phyloP scores from a whole-genome alignment of 2,329 filamentous ascomycete species.

The Hortaea sp. region DNA sequence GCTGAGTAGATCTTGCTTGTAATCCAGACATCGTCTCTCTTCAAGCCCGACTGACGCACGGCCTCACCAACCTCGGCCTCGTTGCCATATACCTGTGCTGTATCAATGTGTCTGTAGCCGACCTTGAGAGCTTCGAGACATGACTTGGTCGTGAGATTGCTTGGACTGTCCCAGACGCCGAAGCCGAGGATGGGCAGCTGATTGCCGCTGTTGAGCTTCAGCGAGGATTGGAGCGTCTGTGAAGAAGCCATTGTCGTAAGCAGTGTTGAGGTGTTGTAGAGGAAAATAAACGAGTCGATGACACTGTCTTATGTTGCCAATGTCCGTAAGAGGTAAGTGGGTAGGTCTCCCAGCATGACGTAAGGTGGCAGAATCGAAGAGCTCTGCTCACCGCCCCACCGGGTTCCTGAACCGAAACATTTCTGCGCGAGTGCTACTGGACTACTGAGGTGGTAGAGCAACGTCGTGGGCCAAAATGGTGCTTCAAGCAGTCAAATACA shows the following conservation, averaged over 20 bases:
- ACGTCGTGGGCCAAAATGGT: conserved; percentile 32
- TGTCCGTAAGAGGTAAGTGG: neutral
- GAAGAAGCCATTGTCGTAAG: conserved; percentile 18
- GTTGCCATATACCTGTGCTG: conserved; percentile 61
- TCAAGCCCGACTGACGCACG: conserved; percentile 45
- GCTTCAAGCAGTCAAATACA: conserved; percentile 70
- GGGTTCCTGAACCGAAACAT: neutral
- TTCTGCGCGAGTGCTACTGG: neutral
- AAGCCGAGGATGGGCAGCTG: conserved; percentile 60
- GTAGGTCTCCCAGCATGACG: neutral
- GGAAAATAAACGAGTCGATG: neutral
- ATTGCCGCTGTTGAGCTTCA: conserved; percentile 35
- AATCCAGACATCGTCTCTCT: conserved; percentile 53
- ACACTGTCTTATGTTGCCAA: neutral
- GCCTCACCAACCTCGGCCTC: conserved; percentile 58
- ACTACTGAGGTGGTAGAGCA: neutral
- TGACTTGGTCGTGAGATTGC: conserved; percentile 35
- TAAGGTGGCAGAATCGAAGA: neutral
- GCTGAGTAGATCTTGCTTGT: conserved; percentile 59
- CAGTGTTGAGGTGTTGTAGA: neutral
- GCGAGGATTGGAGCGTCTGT: conserved; percentile 37
- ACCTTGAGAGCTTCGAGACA: conserved; percentile 47
- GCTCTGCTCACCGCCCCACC: neutral
- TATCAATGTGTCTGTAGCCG: conserved; percentile 56
- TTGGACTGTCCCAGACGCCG: conserved; percentile 53